Conservation (phyloP, 1,284 basidiomycete genomes). For the Cryptococcus sp. region DNA sequence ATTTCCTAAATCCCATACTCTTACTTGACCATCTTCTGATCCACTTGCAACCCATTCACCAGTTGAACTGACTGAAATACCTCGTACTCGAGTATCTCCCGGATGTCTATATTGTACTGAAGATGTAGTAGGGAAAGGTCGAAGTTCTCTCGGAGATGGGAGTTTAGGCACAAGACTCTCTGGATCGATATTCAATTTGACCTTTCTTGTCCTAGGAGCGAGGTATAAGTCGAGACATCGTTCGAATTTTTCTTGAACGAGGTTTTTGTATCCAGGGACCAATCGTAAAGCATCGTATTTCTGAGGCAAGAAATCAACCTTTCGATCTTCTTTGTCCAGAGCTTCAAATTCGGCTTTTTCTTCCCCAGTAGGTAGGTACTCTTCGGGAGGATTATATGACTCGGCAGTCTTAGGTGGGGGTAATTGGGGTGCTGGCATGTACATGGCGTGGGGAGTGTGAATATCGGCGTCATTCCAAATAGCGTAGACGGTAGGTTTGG, state of each 20-base stretch:
- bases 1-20: conserved; percentile 90
- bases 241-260: conserved; percentile 91
- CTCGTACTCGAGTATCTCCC: conserved; percentile 62
- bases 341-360: conserved; percentile 82
- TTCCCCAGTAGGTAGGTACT: conserved; percentile 87
- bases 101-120: conserved; percentile 67
- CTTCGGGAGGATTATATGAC: conserved; percentile 97
- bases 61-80: conserved; percentile 75
- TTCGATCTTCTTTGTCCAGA: conserved; percentile 83
- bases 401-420: conserved; percentile 85
- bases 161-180: conserved; percentile 88
- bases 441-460: conserved; percentile 64
- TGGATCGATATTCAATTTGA: conserved; percentile 85
- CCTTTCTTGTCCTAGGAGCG: conserved; percentile 83
- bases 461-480: conserved; percentile 76
- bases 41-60: conserved; percentile 90
- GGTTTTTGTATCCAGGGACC: conserved; percentile 86
- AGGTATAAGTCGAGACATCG: conserved; percentile 96
- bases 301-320: conserved; percentile 81
- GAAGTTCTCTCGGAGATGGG: conserved; percentile 86
- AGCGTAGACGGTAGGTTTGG: conserved; percentile 73
- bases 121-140: conserved; percentile 88
- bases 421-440: conserved; percentile 87
- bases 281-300: conserved; percentile 81
- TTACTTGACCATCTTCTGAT: conserved; percentile 80